Conservation (phyloP, 2,329 filamentous ascomycete genomes). For the Mycosphaerella arachidis region DNA sequence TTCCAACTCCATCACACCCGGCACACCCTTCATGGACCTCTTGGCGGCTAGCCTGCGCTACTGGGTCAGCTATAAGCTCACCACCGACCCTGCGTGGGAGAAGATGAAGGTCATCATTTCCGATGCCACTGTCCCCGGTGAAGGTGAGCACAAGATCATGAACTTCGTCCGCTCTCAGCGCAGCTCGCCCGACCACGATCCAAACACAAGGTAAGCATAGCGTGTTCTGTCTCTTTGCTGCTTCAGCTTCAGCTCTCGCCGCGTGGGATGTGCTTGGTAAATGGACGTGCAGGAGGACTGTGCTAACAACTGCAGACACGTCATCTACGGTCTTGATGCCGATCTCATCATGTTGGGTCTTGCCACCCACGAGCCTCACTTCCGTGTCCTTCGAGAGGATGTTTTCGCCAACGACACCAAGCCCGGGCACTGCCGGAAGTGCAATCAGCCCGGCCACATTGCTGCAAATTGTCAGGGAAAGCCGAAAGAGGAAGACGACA, state of each 20-base stretch:
- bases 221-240: slow-evolving; percentile 7
- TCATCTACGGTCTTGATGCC: slow-evolving; percentile 96
- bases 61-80: slow-evolving; percentile 97
- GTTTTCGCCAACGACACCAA: slow-evolving; percentile 90
- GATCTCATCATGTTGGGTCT: slow-evolving; percentile 98
- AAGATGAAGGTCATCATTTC: slow-evolving; percentile 97
- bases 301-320: slow-evolving; percentile 59
- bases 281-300: background rate
- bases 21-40: slow-evolving; percentile 98
- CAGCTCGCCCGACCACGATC: slow-evolving; percentile 83
- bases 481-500: slow-evolving; percentile 66
- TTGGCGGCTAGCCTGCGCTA: slow-evolving; percentile 85
- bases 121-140: slow-evolving; percentile 93
- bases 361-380: slow-evolving; percentile 95
- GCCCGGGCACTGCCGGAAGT: slow-evolving; percentile 76
- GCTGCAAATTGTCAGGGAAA: slow-evolving; percentile 78
- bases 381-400: slow-evolving; percentile 92
- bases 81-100: slow-evolving; percentile 92
- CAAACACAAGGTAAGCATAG: slow-evolving; percentile 61
- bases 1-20: slow-evolving; percentile 81
- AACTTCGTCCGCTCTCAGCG: slow-evolving; percentile 93
- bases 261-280: background rate
- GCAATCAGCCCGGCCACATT: slow-evolving; percentile 88
- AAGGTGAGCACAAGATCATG: slow-evolving; percentile 99
- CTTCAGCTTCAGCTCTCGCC: slow-evolving; percentile 12